Base-by-base conservation (phyloP, 495 filamentous ascomycete genomes). In the Cercophora sp. region DNA sequence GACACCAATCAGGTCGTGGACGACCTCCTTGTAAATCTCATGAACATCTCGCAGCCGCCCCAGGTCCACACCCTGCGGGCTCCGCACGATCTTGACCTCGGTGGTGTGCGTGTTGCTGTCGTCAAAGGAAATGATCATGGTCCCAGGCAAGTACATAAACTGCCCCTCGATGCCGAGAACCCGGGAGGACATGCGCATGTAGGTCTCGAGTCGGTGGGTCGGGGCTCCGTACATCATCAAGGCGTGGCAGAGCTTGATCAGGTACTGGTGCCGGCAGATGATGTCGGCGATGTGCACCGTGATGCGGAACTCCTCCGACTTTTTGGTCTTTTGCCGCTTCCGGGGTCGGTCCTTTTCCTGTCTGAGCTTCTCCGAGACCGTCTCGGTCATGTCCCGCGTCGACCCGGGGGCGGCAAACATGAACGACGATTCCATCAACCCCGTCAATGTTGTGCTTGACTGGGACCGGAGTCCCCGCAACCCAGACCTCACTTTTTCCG, bases 71-170 rank as follows among this genome's bases (percentile, higher is more conserved):
- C 88, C 91, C 64, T 91, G 87, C 2, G 66, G 69, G 6, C 81
- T 76, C 24, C 87, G 81, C 10, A 97, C 85, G 36, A 97, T 82
- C 66, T 93, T 92, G 46, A 96, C 87, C 65, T 96, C 92, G 5
- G 91, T 90, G 8, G 92, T 96, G 61, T 96, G 91, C 8, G 89
- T 94, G 20, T 84, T 79, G 20, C 80, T 77, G 69, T 97, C 92
- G 61, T 95, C 92, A 62, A 97, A 96, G 4, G 89, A 90, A 52
- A 96, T 85, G 54, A 97, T 88, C 92, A 96, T 97, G 60, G 88
- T 94, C 16, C 89, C 89, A 1, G 92, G 92, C 19, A 96, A 84
- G 63, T 96, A 96, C 35, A 96, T 70, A 60, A 95, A 96, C 54
- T 95, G 90, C 35, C 85, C 88, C 54, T 96, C 87, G 40, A 96